Percentiles rank a stretch among this genome's conserved stretches.
Evolutionary conservation across 2,329 filamentous ascomycete genomes (phyloP).

Genomic region (Aspergillus sp.): DNA sequence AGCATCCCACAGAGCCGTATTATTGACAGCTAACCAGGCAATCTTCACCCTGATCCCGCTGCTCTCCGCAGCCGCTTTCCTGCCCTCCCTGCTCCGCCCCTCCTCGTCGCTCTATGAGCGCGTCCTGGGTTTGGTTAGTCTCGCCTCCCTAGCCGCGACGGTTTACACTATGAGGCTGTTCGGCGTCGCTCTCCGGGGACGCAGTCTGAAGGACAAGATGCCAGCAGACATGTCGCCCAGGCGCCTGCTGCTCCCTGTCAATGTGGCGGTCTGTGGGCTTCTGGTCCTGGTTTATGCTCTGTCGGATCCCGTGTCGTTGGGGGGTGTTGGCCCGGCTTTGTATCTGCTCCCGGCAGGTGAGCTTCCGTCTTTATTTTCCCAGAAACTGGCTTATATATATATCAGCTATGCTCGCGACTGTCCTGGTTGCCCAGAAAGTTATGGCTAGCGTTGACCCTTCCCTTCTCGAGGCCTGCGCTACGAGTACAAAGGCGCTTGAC

Average conservation of each 20-base stretch:
- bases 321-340: slow-evolving; percentile 15
- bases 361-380: slow-evolving; percentile 6
- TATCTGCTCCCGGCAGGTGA: slow-evolving; percentile 32
- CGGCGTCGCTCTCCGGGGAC: slow-evolving; percentile 7
- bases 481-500: slow-evolving; percentile 33
- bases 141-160: slow-evolving; percentile 29
- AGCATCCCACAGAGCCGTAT: background rate
- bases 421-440: slow-evolving; percentile 21
- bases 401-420: slow-evolving; percentile 24
- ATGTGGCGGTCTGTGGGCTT: slow-evolving; percentile 20
- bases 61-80: slow-evolving; percentile 20
- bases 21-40: slow-evolving; percentile 7
- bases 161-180: slow-evolving; percentile 29
- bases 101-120: slow-evolving; percentile 12
- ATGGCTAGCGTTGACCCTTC: slow-evolving; percentile 32
- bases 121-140: slow-evolving; percentile 21
- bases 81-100: slow-evolving; percentile 21
- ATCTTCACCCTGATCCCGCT: slow-evolving; percentile 32
- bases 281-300: slow-evolving; percentile 21
- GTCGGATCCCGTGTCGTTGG: slow-evolving; percentile 8
- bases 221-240: slow-evolving; percentile 18
- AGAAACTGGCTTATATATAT: slow-evolving; percentile 7
- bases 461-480: slow-evolving; percentile 32
- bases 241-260: slow-evolving; percentile 17
- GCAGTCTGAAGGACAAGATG: slow-evolving; percentile 18